Conservation (phyloP, 441 rosid genomes). For the Populus hybrid region DNA sequence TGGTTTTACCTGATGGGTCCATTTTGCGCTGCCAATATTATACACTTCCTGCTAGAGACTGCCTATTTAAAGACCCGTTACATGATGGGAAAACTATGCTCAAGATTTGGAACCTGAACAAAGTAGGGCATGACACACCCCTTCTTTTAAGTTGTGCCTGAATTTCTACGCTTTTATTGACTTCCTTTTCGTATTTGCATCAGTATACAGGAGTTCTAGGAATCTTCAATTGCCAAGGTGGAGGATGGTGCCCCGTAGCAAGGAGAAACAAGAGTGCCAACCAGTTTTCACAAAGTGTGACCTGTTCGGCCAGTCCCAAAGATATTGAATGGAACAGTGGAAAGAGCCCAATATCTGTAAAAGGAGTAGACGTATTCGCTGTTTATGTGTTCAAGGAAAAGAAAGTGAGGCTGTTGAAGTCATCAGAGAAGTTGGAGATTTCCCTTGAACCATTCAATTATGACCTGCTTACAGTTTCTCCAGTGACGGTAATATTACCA, state of each 20-base stretch:
- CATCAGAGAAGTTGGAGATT: conserved; percentile 36
- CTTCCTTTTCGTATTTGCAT: not conserved
- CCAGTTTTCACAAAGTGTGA: conserved; percentile 29
- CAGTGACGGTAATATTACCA: conserved; percentile 24
- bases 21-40: conserved; percentile 54
- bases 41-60: conserved; percentile 67
- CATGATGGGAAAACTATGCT: conserved; percentile 74
- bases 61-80: conserved; percentile 58
- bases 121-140: conserved; percentile 21
- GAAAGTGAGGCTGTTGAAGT: conserved; percentile 43
- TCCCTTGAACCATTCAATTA: conserved; percentile 49
- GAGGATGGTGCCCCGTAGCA: conserved; percentile 58
- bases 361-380: conserved; percentile 41
- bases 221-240: conserved; percentile 73
- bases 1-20: conserved; percentile 53
- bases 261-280: conserved; percentile 44
- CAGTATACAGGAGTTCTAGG: conserved; percentile 59
- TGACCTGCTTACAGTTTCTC: conserved; percentile 53
- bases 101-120: conserved; percentile 75
- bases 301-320: conserved; percentile 33
- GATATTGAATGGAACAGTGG: conserved; percentile 62
- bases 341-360: conserved; percentile 44
- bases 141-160: not conserved
- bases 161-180: too few relatives aligned
- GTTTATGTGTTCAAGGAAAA: conserved; percentile 45